phyloP scores from a whole-genome alignment of 2,329 filamentous ascomycete genomes.

The Magnaporthiopsis incrustans region DNA sequence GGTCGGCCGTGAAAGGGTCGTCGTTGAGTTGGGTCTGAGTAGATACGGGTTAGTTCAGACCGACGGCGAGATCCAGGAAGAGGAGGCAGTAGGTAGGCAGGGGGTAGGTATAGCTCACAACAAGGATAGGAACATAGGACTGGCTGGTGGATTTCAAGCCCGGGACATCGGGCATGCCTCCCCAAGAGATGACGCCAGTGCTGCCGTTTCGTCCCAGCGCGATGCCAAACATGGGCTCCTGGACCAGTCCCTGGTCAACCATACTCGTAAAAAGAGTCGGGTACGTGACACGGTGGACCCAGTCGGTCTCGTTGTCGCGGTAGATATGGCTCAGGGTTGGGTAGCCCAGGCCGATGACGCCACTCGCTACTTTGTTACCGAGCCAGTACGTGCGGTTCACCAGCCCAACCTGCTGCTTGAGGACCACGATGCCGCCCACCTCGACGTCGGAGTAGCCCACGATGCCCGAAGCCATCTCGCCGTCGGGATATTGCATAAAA shows the following conservation, averaged over 20 bases:
- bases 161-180: conserved; percentile 33
- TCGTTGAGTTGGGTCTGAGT: conserved; percentile 34
- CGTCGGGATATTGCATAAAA: conserved; percentile 37
- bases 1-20: conserved; percentile 27
- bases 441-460: conserved; percentile 39
- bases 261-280: conserved; percentile 41
- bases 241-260: conserved; percentile 34
- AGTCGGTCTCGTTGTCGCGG: conserved; percentile 12
- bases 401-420: conserved; percentile 38
- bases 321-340: conserved; percentile 41
- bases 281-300: conserved; percentile 22
- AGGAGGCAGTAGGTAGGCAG: not conserved
- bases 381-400: conserved; percentile 42
- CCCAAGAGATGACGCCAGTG: conserved; percentile 37
- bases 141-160: conserved; percentile 17
- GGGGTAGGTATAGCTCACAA: conserved; percentile 26
- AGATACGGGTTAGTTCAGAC: not conserved
- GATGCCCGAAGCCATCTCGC: conserved; percentile 36
- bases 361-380: conserved; percentile 43
- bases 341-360: conserved; percentile 43
- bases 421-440: conserved; percentile 35
- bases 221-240: conserved; percentile 38
- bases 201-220: conserved; percentile 38
- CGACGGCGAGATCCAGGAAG: conserved; percentile 4
- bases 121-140: conserved; percentile 33